Percentiles rank a stretch among this genome's conserved stretches.
Evolutionary conservation across 257 asterid genomes (phyloP).

Genomic region (Solanum medicagineum): DNA sequence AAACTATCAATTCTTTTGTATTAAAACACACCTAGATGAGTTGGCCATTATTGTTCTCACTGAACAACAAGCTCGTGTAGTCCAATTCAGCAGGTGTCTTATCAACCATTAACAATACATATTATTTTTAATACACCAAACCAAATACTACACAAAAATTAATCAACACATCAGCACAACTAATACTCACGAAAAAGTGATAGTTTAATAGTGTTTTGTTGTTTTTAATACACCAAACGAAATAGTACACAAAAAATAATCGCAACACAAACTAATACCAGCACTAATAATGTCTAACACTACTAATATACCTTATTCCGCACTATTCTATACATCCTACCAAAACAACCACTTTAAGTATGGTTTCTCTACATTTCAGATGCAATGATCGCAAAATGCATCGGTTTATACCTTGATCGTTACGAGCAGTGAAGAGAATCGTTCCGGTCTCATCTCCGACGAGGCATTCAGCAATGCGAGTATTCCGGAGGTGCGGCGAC

Average conservation of each 20-base stretch:
- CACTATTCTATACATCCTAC: neutral
- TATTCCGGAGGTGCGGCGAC: constrained; percentile 32
- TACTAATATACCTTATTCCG: neutral
- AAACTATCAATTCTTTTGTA: neutral
- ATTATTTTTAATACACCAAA: no score
- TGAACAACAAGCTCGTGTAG: neutral
- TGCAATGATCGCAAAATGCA: neutral
- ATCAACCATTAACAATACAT: no score
- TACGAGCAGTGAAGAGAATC: constrained; percentile 68
- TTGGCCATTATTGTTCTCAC: neutral
- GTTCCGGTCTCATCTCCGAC: constrained; percentile 71
- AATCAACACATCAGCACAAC: no score
- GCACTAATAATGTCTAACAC: neutral
- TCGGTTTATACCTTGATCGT: constrained; percentile 50
- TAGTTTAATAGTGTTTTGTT: neutral
- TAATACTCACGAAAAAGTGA: neutral
- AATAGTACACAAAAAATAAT: neutral
- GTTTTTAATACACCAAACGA: neutral
- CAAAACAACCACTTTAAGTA: neutral
- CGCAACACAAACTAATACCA: no score
- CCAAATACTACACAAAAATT: no score
- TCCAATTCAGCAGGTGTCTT: neutral
- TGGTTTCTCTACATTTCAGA: neutral
- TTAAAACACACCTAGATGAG: neutral
- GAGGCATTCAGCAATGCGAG: constrained; percentile 66